phyloP scores from a whole-genome alignment of 2,329 filamentous ascomycete genomes.

The Furcasterigmium sp. region DNA sequence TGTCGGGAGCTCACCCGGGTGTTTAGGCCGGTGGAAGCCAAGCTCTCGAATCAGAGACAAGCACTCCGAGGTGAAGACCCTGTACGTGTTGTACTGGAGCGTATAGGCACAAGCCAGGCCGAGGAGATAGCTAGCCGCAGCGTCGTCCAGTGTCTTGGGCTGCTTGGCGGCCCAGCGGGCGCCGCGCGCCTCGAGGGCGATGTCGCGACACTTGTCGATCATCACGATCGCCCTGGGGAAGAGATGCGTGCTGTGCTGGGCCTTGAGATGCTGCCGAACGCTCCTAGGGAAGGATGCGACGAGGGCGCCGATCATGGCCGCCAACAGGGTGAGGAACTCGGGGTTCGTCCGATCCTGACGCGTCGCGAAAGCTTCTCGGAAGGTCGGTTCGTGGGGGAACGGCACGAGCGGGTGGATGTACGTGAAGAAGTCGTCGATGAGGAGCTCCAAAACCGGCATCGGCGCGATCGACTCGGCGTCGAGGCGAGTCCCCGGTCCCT shows the following conservation, averaged over 20 bases:
- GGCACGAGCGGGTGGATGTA: constrained; percentile 74
- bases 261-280: constrained; percentile 64
- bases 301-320: constrained; percentile 69
- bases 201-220: constrained; percentile 64
- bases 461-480: constrained; percentile 68
- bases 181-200: constrained; percentile 64
- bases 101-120: constrained; percentile 63
- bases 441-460: constrained; percentile 58
- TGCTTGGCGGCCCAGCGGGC: constrained; percentile 42
- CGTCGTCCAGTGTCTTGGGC: constrained; percentile 44
- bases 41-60: constrained; percentile 64
- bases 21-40: constrained; percentile 55
- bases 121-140: constrained; percentile 72
- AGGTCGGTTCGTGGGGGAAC: constrained; percentile 75
- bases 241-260: constrained; percentile 56
- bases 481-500: constrained; percentile 30
- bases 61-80: constrained; percentile 68
- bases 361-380: constrained; percentile 61
- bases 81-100: constrained; percentile 60
- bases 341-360: constrained; percentile 62
- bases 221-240: constrained; percentile 66
- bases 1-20: constrained; percentile 27
- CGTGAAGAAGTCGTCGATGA: constrained; percentile 79
- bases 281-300: constrained; percentile 73
- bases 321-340: constrained; percentile 64